phyloP scores from a whole-genome alignment of 257 asterid genomes.

The Forsythia suspensa region DNA sequence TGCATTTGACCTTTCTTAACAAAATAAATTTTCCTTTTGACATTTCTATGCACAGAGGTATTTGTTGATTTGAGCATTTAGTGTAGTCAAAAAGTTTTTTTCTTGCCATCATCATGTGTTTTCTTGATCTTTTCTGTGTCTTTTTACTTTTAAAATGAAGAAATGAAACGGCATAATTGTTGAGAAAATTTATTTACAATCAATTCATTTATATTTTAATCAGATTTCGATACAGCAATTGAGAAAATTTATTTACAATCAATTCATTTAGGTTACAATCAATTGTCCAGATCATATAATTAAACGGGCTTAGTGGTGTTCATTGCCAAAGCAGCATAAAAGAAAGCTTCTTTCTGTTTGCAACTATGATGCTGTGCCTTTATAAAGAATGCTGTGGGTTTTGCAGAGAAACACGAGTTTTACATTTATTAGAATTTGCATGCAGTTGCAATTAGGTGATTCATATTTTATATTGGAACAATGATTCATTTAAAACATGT shows the following conservation, averaged over 20 bases:
- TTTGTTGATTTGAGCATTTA: neutral
- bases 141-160: conserved; percentile 15
- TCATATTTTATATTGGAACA: neutral
- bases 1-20: neutral
- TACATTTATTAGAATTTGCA: conserved; percentile 15
- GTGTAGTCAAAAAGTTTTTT: neutral
- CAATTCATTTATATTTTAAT: conserved; percentile 18
- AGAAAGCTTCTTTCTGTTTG: conserved; percentile 18
- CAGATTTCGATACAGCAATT: no score
- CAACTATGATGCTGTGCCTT: conserved; percentile 10
- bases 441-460: neutral
- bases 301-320: conserved; percentile 31
- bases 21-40: no score
- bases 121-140: neutral
- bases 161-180: conserved; percentile 30
- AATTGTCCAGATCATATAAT: conserved; percentile 34
- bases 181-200: no score
- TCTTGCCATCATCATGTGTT: neutral
- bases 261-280: no score
- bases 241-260: no score
- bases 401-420: conserved; percentile 5
- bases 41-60: neutral
- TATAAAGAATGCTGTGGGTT: neutral
- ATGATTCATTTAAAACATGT: neutral
- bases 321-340: conserved; percentile 37